Evolutionary conservation across 2,329 filamentous ascomycete species (phyloP), one percentile per base, ranked within the genome.

Genomic region (Hirsutella thompsonii): DNA sequence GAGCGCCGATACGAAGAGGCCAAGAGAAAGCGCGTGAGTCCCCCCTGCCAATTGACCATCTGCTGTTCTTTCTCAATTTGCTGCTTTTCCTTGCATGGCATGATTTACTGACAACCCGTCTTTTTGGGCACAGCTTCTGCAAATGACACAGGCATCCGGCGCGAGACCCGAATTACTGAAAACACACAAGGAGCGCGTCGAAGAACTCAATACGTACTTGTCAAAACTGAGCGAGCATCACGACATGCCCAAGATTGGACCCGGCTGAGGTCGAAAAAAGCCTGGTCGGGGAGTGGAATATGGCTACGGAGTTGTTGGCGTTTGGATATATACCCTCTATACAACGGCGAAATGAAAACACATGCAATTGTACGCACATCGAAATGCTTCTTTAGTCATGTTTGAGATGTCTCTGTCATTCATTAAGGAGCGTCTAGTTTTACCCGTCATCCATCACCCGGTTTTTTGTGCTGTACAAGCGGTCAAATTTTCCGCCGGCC

Each of bases 101-200:
- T n/a, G n/a, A n/a, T n/a, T n/a, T n/a, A n/a, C n/a, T n/a, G n/a
- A n/a, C n/a, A n/a, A n/a, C n/a, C n/a, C n/a, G n/a, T n/a, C n/a
- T 21, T 26, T 26, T 26, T 26, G 36, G n/a, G 8, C 43, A 46
- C 50, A 92, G 86, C 68, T 96, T 53, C 78, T 92, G 52, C 82
- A 94, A 54, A 71, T 87, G 46, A 67, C 93, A 36, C 80, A 83
- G 55, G 64, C 67, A 3, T 68, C 69, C 2, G 63, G 63, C 6
- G 58, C 67, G 8, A 61, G 69, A 37, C 78, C 82, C 13, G 89
- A 95, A 58, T 81, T 93, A 14, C 76, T 90, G 50, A 96, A 95
- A 70, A 94, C 89, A 23, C 92, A 98, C 62, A 96, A 96, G 60
- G 85, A 98, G 67, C 79, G 87, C 10, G 90, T 98, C 35, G 89